Conservation (phyloP, 768 basidiomycete species). For the Rubroboletus satanas region DNA sequence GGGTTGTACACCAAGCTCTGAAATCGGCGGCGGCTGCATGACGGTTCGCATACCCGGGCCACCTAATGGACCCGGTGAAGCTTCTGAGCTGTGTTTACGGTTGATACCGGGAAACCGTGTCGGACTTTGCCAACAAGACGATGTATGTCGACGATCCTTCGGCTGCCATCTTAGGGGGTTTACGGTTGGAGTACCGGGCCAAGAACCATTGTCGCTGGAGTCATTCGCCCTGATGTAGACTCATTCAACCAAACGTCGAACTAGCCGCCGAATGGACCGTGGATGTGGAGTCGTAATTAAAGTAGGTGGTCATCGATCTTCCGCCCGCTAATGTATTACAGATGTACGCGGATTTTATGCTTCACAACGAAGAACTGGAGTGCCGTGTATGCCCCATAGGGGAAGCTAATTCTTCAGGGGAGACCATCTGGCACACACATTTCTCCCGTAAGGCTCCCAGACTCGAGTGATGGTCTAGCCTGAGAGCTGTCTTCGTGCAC, state of each 20-base stretch:
- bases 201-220: conserved; percentile 79
- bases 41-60: not conserved
- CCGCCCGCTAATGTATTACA: not conserved
- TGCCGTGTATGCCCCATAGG: conserved; percentile 70
- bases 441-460: conserved; percentile 41
- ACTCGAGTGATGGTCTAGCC: conserved; percentile 7
- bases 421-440: conserved; percentile 63
- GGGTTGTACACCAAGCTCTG: not conserved
- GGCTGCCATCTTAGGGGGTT: conserved; percentile 69
- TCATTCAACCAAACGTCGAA: conserved; percentile 67
- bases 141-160: conserved; percentile 65
- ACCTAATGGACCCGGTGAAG: not conserved
- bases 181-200: conserved; percentile 84
- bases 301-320: not conserved
- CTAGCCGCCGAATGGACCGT: conserved; percentile 78
- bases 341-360: conserved; percentile 10
- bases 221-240: conserved; percentile 65
- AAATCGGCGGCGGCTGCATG: not conserved
- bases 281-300: conserved; percentile 53
- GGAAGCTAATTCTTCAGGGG: conserved; percentile 61
- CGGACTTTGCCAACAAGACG: not conserved
- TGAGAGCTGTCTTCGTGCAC: conserved; percentile 6
- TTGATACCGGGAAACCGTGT: conserved; percentile 79
- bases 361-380: conserved; percentile 65
- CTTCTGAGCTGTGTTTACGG: not conserved